These are phyloP conservation scores for Shiraia sp. DNA, from an alignment of 2,329 filamentous ascomycete species.

Conservation along the genomic window DNA sequence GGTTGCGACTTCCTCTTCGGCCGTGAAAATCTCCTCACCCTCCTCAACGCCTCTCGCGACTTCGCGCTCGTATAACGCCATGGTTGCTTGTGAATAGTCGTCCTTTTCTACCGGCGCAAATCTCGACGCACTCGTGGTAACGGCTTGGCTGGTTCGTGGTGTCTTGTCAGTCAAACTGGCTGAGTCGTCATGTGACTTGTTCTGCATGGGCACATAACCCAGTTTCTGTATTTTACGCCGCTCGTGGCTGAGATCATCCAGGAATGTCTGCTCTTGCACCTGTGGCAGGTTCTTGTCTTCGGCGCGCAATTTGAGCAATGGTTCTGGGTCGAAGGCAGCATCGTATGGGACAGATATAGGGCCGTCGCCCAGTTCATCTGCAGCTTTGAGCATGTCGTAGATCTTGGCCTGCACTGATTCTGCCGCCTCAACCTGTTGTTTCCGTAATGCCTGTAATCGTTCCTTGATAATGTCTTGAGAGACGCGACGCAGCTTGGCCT, in stretches of 20 bases:
- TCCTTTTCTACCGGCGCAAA: conserved; percentile 73
- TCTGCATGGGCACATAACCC: conserved; percentile 68
- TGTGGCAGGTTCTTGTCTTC: conserved; percentile 66
- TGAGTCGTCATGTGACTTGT: conserved; percentile 43
- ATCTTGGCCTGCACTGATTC: conserved; percentile 58
- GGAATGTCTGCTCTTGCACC: conserved; percentile 62
- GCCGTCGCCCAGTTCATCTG: conserved; percentile 4
- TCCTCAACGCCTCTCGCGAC: conserved; percentile 88
- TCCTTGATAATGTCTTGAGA: conserved; percentile 75
- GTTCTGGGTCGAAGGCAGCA: conserved; percentile 64
- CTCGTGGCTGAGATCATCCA: conserved; percentile 60
- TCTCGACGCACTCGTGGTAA: conserved; percentile 63
- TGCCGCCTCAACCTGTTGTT: conserved; percentile 71
- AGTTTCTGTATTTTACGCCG: conserved; percentile 65
- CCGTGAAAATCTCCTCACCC: conserved; percentile 93
- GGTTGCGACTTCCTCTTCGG: conserved; percentile 76
- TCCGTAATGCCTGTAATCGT: conserved; percentile 67
- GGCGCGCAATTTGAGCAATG: conserved; percentile 64
- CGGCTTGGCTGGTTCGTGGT: conserved; percentile 45
- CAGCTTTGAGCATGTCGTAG: conserved; percentile 46
- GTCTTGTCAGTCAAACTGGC: conserved; percentile 28
- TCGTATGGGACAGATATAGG: conserved; percentile 33
- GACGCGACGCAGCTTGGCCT: conserved; percentile 78
- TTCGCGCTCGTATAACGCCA: conserved; percentile 88
- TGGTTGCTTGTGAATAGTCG: conserved; percentile 84